Percentiles rank a stretch among this genome's conserved stretches.
phyloP scores from a whole-genome alignment of 139 green algal genomes.

The Prasinococcaceae sp. region DNA sequence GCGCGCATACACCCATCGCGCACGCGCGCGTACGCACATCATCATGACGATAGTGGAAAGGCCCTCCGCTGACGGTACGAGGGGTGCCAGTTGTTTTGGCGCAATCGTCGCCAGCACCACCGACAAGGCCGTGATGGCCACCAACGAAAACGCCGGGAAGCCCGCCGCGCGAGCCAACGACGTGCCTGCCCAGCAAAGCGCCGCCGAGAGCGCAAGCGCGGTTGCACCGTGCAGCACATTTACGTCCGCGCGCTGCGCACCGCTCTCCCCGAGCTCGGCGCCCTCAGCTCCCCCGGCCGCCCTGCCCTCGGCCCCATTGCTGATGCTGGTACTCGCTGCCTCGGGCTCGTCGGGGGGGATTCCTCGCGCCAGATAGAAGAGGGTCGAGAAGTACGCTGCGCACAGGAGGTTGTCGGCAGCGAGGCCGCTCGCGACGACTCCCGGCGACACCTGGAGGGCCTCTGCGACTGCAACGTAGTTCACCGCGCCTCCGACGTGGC shows the following conservation, averaged over 20 bases:
- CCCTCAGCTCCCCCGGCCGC: too few species aligned
- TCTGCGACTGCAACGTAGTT: constrained; percentile 71
- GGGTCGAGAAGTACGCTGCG: constrained; percentile 61
- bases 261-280: too few species aligned
- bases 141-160: constrained; percentile 32
- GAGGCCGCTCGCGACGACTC: constrained; percentile 42
- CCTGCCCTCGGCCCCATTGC: too few species aligned
- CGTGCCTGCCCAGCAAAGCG: constrained; percentile 18
- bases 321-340: too few species aligned
- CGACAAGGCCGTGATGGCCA: constrained; percentile 48
- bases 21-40: constrained; percentile 14
- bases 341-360: constrained; percentile 4
- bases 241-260: too few species aligned
- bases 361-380: constrained; percentile 18
- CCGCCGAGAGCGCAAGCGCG: constrained; percentile 10
- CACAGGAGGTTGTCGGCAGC: constrained; percentile 86
- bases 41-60: constrained; percentile 71
- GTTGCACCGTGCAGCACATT: constrained; percentile 11
- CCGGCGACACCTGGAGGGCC: constrained; percentile 11
- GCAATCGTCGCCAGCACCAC: constrained; percentile 47
- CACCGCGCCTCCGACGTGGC: constrained; percentile 74
- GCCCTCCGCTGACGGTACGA: constrained; percentile 49
- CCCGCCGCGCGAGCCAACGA: constrained; percentile 7
- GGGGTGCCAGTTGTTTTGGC: constrained; percentile 29
- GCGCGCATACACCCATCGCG: neutral